phyloP scores from a whole-genome alignment of 345 rosid genomes.

The Camelina laxa region DNA sequence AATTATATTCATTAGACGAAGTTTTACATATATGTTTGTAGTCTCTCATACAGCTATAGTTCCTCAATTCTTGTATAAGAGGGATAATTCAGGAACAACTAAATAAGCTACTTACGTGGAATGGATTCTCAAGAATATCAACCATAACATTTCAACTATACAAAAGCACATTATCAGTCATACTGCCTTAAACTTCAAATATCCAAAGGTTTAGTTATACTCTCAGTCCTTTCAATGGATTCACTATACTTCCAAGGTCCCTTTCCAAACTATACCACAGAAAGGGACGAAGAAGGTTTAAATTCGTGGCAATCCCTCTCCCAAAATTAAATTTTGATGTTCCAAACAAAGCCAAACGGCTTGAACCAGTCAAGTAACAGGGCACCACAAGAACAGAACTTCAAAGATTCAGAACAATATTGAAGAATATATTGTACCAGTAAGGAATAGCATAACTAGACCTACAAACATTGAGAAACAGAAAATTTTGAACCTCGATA shows the following conservation, averaged over 20 bases:
- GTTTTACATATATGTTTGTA: neutral
- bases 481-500: neutral
- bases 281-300: neutral
- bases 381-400: neutral
- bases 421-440: neutral
- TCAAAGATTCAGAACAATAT: neutral
- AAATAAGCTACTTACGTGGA: neutral
- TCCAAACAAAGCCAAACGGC: slow-evolving; percentile 7
- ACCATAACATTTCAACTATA: neutral
- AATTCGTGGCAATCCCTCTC: neutral
- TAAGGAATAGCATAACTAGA: neutral
- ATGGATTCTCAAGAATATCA: slow-evolving; percentile 1
- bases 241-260: neutral
- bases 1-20: neutral
- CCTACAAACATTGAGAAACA: neutral
- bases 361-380: slow-evolving; percentile 6
- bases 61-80: slow-evolving; percentile 11
- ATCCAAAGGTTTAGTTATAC: slow-evolving; percentile 8
- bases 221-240: neutral
- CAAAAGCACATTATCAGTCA: neutral
- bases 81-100: slow-evolving; percentile 1
- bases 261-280: neutral
- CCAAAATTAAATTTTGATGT: neutral
- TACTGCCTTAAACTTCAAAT: neutral
- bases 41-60: neutral